Base-by-base conservation (phyloP, 75 land plant species). In the Cunninghamia lanceolata region DNA sequence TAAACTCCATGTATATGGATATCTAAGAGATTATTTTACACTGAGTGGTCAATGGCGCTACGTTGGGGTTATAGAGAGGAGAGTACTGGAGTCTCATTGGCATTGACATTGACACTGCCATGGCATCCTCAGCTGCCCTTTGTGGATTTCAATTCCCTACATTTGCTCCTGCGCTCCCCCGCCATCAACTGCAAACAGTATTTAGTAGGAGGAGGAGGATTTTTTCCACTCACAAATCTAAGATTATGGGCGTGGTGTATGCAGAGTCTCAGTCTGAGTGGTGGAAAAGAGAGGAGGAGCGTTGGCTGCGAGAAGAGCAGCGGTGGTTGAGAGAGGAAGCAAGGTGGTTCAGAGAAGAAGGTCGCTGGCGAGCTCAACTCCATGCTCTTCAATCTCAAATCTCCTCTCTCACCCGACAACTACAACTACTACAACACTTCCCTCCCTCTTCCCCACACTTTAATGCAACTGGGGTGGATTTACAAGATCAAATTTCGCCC, bases 231-330 rank as follows among this genome's bases (percentile, higher is more conserved):
- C 16, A 10, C 25, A 76, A 73, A 73, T 32, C 6, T 40, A 25
- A 1, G 13, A 45, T 8, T 4, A 42, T 3, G 15, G 45, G 25
- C 32, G 46, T 80, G n/a, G 50, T 40, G 13, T 80, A 45, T 45
- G 30, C 82, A 80, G 50, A 39, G n/a, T 83, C 84, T 3, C 35
- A 54, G 38, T 21, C 38, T 42, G n/a, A 89, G 17, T 88, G 10
- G 32, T 85, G 74, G 83, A 83, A 89, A 56, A 85, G 85, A 70
- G 98, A 96, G 82, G 96, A 96, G 86, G 89, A 86, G 32, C 92
- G 98, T 19, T 98, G 99, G 99, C 87, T 96, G 1, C 88, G 99
- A 35, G 99, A 98, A 87, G 99, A 98, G 87, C 92, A 93, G 90
- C 90, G 99, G 30, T 98, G 99, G 99, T 53, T 96, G 42, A 88